Evolutionary conservation across 2,329 filamentous ascomycete species (phyloP).

Genomic region (Seiridium unicorne): DNA sequence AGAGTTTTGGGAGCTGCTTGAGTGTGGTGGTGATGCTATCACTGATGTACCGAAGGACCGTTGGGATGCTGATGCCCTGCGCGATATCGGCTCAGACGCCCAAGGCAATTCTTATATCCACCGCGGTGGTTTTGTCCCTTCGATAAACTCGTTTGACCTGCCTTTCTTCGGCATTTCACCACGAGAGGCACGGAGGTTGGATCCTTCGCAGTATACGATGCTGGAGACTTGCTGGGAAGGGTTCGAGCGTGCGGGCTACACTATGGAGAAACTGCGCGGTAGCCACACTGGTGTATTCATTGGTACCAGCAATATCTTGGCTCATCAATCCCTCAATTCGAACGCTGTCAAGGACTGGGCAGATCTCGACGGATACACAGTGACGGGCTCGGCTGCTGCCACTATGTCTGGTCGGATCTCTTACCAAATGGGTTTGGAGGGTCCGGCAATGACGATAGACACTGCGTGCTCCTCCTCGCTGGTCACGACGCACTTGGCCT

Average conservation of each 20-base stretch:
- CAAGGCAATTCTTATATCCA: constrained; percentile 29
- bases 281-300: constrained; percentile 24
- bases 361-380: constrained; percentile 23
- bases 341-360: constrained; percentile 8
- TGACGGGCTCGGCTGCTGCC: constrained; percentile 21
- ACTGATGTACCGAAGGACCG: constrained; percentile 26
- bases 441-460: constrained; percentile 25
- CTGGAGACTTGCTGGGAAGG: constrained; percentile 23
- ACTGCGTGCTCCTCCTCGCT: constrained; percentile 22
- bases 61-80: constrained; percentile 19
- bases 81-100: constrained; percentile 28
- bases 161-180: constrained; percentile 25
- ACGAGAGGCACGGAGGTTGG: constrained; percentile 19
- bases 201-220: constrained; percentile 22
- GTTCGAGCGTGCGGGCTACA: constrained; percentile 24
- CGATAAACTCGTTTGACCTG: constrained; percentile 18
- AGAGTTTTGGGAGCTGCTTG: constrained; percentile 31
- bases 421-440: constrained; percentile 21
- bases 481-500: constrained; percentile 18
- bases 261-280: constrained; percentile 19
- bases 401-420: constrained; percentile 24
- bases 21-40: constrained; percentile 21
- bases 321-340: constrained; percentile 14
- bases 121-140: constrained; percentile 20
- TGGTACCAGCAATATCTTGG: constrained; percentile 21